Conservation (phyloP, 2,329 filamentous ascomycete genomes). For the Beauveria rudraprayagi region DNA sequence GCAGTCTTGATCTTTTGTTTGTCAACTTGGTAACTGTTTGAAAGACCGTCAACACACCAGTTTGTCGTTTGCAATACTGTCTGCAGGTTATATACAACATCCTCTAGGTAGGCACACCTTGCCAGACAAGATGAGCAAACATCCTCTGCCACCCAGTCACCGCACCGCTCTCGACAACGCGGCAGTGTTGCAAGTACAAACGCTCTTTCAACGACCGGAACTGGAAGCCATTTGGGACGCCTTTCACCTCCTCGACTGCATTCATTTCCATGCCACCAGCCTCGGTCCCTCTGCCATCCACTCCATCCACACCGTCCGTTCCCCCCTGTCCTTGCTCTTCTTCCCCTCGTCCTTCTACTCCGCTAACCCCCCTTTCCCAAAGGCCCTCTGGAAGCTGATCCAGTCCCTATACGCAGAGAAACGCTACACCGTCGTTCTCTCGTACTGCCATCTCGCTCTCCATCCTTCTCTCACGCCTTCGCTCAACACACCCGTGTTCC, state of each 20-base stretch:
- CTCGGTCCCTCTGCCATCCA: background rate
- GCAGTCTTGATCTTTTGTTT: background rate
- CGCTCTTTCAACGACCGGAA: background rate
- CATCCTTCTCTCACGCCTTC: constrained; percentile 54
- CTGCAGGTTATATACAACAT: too few relatives aligned
- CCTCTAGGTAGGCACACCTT: too few relatives aligned
- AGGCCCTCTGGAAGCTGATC: background rate
- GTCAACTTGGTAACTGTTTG: background rate
- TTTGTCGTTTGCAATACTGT: background rate
- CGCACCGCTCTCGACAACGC: background rate
- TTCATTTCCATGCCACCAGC: background rate
- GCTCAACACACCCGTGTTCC: constrained; percentile 59
- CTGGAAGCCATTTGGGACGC: constrained; percentile 1
- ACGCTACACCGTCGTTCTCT: constrained; percentile 28
- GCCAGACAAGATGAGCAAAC: background rate
- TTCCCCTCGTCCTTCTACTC: background rate
- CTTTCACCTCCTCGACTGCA: constrained; percentile 6
- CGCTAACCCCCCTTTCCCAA: background rate
- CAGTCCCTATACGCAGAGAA: background rate
- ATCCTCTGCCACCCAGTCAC: background rate
- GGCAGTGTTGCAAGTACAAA: background rate
- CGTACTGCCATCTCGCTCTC: constrained; percentile 65
- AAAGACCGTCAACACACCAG: background rate
- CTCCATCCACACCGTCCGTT: background rate
- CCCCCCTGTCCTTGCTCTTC: too few relatives aligned